Evolutionary conservation across 352 stramenopile species (phyloP), one percentile per base, ranked within the genome.

Genomic region (Pelagophyceae sp.): DNA sequence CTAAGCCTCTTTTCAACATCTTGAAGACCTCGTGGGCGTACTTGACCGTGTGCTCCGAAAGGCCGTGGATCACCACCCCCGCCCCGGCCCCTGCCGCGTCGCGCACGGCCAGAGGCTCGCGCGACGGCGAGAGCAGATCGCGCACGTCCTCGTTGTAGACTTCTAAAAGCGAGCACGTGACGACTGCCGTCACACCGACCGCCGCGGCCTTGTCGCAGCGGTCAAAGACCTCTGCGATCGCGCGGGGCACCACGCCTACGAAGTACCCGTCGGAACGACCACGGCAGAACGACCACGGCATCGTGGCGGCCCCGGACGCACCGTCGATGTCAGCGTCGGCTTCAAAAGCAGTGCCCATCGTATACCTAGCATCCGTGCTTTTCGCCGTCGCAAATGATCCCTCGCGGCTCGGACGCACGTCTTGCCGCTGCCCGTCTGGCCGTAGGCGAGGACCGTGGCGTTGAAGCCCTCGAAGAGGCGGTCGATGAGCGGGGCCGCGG

Each of bases 101-200:
- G 15, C 92, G 88, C 75, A 97, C 87, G 33, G 86, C 87, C 75
- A 92, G 78, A 87, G 83, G 0, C 40, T 58, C 33, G 29, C 27
- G 19, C 38, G 77, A 61, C 63, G 71, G 75, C 37, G 76, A 87
- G 25, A 99, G 85, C 32, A 98, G 83, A 80, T 98, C 95, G 25
- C 93, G 89, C 37, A 99, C 90, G 78, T 98, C 93, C 88, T 98
- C 95, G 70, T 97, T 97, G 85, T 99, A 99, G 38, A 99, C 92
- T 86, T 99, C 95, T 64, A 98, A 87, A 82, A 98, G 33, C 2
- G 33, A 51, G 29, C 33, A 74, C 33, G 0, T 33, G 35, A 23
- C 29, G 3, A 25, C 31, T 19, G 61, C 6, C 61, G 61, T 29
- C n/a, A 29, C 61, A 27, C 15, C 61, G n/a, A n/a, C n/a, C n/a